These are phyloP conservation scores for Pseudonectria buxi DNA, from an alignment of 2,329 filamentous ascomycete species.

Conservation along the genomic window DNA sequence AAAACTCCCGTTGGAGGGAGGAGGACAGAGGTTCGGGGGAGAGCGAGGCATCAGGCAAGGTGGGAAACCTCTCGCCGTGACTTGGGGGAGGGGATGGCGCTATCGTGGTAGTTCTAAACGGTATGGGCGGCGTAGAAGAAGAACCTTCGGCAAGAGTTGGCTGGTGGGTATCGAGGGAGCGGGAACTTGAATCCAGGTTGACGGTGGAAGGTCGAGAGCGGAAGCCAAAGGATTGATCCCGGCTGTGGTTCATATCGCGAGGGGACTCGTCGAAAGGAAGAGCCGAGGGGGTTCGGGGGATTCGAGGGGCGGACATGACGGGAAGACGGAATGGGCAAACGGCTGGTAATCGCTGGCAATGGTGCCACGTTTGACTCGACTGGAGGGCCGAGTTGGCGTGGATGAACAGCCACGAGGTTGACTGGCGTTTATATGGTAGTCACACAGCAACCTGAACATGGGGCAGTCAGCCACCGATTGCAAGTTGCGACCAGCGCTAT, in stretches of 20 bases:
- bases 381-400: no score
- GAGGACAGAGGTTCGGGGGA: conserved; percentile 5
- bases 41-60: conserved; percentile 9
- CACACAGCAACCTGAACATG: no score
- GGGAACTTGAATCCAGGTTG: conserved; percentile 3
- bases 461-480: no score
- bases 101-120: conserved; percentile 23
- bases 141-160: conserved; percentile 20
- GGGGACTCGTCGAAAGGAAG: conserved; percentile 18
- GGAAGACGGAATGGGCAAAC: conserved; percentile 6
- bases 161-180: neutral
- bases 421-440: no score
- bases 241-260: conserved; percentile 9
- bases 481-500: no score
- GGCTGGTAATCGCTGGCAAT: no score
- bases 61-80: conserved; percentile 13
- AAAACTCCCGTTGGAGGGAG: conserved; percentile 9
- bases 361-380: no score
- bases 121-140: conserved; percentile 15
- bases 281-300: conserved; percentile 20
- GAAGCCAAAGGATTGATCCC: conserved; percentile 15
- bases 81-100: conserved; percentile 28
- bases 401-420: no score
- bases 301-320: conserved; percentile 26
- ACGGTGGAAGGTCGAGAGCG: conserved; percentile 8